These are phyloP conservation scores for Rhizopus delemar DNA, from an alignment of 371 early-diverging fungal genomes.

Conservation along the genomic window DNA sequence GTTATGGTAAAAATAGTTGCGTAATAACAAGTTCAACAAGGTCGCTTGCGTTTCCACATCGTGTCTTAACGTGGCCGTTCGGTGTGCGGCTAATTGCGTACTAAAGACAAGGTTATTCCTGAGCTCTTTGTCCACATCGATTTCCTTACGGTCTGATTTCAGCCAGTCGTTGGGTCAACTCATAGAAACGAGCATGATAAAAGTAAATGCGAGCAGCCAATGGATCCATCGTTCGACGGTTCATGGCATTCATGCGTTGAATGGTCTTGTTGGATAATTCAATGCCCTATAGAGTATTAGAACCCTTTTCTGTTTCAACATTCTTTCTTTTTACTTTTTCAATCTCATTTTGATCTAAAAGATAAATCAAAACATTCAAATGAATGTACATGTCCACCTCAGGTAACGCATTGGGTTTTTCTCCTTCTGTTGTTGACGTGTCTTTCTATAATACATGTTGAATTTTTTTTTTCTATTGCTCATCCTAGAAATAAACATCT, in stretches of 20 bases:
- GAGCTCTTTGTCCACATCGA: not conserved
- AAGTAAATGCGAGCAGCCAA: conserved; percentile 89
- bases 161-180: conserved; percentile 67
- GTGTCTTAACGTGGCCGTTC: conserved; percentile 87
- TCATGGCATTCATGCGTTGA: conserved; percentile 60
- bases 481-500: too few relatives aligned
- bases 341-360: conserved; percentile 77
- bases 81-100: conserved; percentile 78
- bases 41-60: conserved; percentile 90
- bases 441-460: conserved; percentile 6
- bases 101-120: conserved; percentile 30
- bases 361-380: conserved; percentile 74
- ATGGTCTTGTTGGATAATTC: conserved; percentile 68
- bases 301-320: not conserved
- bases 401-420: conserved; percentile 62
- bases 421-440: conserved; percentile 26
- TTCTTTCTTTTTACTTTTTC: conserved; percentile 59
- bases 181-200: conserved; percentile 89
- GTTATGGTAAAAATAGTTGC: conserved; percentile 90
- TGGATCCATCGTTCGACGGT: conserved; percentile 90
- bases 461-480: too few relatives aligned
- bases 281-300: conserved; percentile 57
- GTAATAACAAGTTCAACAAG: conserved; percentile 83
- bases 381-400: conserved; percentile 88
- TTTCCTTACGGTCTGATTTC: conserved; percentile 74